Evolutionary conservation across 1,284 basidiomycete genomes (phyloP).

Genomic region (Gastroboletus turbinatus): DNA sequence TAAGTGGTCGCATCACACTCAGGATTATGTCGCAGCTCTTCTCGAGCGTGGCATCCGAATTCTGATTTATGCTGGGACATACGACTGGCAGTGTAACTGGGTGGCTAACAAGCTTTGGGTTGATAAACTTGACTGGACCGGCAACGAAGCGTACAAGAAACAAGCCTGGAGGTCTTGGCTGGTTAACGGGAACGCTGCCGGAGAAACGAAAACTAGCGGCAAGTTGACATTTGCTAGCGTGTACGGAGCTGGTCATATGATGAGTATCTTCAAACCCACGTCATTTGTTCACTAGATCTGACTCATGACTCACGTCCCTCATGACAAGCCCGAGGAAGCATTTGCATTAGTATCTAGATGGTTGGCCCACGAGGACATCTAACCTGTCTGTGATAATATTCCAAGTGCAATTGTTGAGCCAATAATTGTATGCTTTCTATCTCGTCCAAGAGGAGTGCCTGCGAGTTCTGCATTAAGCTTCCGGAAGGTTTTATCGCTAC

Average conservation of each 20-base stretch:
- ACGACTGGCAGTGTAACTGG: conserved; percentile 82
- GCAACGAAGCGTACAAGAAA: conserved; percentile 50
- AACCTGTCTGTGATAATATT: conserved; percentile 10
- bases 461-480: not conserved
- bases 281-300: conserved; percentile 10
- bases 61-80: conserved; percentile 77
- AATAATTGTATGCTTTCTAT: not conserved
- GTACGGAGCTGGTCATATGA: conserved; percentile 69
- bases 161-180: conserved; percentile 60
- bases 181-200: conserved; percentile 52
- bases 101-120: conserved; percentile 75
- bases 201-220: conserved; percentile 61
- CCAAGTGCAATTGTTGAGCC: not conserved
- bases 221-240: conserved; percentile 69
- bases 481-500: not conserved
- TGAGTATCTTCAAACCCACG: conserved; percentile 40
- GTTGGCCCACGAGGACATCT: conserved; percentile 47
- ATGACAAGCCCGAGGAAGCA: conserved; percentile 65
- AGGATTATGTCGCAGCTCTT: conserved; percentile 67
- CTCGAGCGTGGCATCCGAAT: conserved; percentile 73
- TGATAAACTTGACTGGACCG: conserved; percentile 71
- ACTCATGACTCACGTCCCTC: conserved; percentile 48
- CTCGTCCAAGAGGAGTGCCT: not conserved
- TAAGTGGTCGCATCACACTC: conserved; percentile 57
- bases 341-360: conserved; percentile 59